Conservation (phyloP, 805 yeast genomes). For the Scheffersomyces ergatensis region DNA sequence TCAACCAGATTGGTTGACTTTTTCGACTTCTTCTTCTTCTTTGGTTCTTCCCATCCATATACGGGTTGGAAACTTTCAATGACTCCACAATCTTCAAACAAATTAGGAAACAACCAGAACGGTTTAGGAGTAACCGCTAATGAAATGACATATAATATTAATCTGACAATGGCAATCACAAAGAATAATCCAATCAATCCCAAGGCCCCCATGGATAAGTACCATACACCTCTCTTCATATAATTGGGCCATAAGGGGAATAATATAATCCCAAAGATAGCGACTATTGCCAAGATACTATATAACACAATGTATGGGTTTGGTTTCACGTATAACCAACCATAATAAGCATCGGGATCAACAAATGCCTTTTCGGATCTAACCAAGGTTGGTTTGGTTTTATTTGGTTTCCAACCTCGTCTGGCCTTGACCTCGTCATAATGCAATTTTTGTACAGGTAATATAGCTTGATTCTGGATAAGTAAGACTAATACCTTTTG, state of each 20-base stretch:
- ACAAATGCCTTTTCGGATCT: conserved; percentile 57
- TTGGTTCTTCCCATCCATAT: conserved; percentile 74
- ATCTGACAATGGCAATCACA: conserved; percentile 72
- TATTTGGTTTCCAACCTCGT: conserved; percentile 61
- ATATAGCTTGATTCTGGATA: conserved; percentile 69
- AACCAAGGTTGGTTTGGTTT: conserved; percentile 59
- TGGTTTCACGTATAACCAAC: conserved; percentile 79
- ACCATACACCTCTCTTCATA: conserved; percentile 91
- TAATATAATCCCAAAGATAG: conserved; percentile 60
- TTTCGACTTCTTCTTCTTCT: conserved; percentile 23
- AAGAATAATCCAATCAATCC: conserved; percentile 76
- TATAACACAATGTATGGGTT: conserved; percentile 62
- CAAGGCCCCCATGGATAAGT: conserved; percentile 72
- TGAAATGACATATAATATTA: conserved; percentile 64
- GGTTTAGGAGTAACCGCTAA: conserved; percentile 62
- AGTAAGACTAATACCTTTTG: conserved; percentile 60
- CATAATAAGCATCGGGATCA: conserved; percentile 67
- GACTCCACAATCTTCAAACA: conserved; percentile 94
- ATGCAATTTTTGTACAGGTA: conserved; percentile 74
- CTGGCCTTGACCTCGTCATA: conserved; percentile 59
- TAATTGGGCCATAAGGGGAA: conserved; percentile 95
- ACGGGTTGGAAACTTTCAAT: conserved; percentile 86
- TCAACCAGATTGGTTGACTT: conserved; percentile 9
- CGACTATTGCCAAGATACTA: conserved; percentile 64
- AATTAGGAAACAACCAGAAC: conserved; percentile 95